A percentile compares a stretch with the other conserved stretches of the same genome.
phyloP scores from a whole-genome alignment of 129 eudicot genomes.

The Flaveria trinervia region DNA sequence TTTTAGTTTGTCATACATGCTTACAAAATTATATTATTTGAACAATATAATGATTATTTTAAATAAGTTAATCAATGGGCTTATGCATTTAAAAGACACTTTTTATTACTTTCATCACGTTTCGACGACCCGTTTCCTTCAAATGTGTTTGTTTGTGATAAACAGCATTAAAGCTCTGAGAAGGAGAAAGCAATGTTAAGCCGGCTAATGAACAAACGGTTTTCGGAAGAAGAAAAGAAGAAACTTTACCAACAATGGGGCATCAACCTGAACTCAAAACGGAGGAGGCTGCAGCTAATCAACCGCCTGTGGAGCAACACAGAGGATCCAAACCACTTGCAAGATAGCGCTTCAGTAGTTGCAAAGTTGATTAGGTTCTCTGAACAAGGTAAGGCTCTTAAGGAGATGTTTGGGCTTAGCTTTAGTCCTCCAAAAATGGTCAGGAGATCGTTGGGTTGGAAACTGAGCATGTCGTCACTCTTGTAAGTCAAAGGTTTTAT shows the following conservation, averaged over 20 bases:
- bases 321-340: slow-evolving; percentile 54
- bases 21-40: not conserved
- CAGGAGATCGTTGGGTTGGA: slow-evolving; percentile 86
- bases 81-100: not conserved
- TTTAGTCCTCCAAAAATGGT: slow-evolving; percentile 71
- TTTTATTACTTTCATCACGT: not conserved
- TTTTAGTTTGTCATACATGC: not conserved
- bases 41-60: not conserved
- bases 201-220: slow-evolving; percentile 74
- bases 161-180: slow-evolving; percentile 80
- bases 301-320: slow-evolving; percentile 68
- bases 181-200: slow-evolving; percentile 85
- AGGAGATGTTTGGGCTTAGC: slow-evolving; percentile 96
- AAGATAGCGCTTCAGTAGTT: slow-evolving; percentile 68
- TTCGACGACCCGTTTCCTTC: not conserved
- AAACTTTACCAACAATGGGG: slow-evolving; percentile 76
- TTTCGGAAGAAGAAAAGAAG: slow-evolving; percentile 67
- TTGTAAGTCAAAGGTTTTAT: slow-evolving; percentile 49
- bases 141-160: slow-evolving; percentile 6
- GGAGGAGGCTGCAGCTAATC: slow-evolving; percentile 69
- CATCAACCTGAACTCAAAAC: slow-evolving; percentile 57
- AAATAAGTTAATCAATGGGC: no score
- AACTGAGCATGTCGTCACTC: slow-evolving; percentile 56
- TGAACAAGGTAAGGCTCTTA: slow-evolving; percentile 67
- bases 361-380: slow-evolving; percentile 79